Evolutionary conservation across 225 moss, liverwort and hornwort genomes (phyloP), one percentile per base, ranked within the genome.

Genomic region (Marchantia paleacea): DNA sequence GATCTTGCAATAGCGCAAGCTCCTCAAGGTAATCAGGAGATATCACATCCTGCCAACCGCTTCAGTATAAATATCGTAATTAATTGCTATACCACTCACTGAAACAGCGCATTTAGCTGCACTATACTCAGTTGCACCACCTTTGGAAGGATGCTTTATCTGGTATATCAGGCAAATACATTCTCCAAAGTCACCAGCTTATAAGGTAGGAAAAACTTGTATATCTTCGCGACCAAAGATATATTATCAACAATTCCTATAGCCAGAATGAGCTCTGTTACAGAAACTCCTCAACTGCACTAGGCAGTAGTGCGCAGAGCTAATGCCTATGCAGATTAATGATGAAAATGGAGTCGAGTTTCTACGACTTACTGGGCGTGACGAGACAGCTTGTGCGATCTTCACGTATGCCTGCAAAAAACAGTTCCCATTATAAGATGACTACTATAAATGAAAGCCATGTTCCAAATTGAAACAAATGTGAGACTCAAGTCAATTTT

Each of bases 301-400:
- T 61, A 61, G 62, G 24, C n/a, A 62, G 7, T 62, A 62, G 10
- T 9, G n/a, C 8, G 22, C 10, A 24, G 0, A 0, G 9, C 62
- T 18, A 62, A 22, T 19, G 62, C 7, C 19, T 60, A 5, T 39
- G 39, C 39, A 19, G 12, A 60, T n/a, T 62, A 3, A 62, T 7
- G 62, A 19, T 62, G 39, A 30, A 12, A 19, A 72, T 10, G 11
- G 22, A 49, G 4, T 51, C n/a, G 51, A 10, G 62, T n/a, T 73
- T 10, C 57, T 62, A 84, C 14, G 10, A 79, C 91, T 92, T 84
- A 96, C 95, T 83, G 93, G 96, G 18, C 94, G 88, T 30, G 94
- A 92, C 62, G 96, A 96, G 16, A 96, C 96, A 53, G 94, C 96
- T 81, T 94, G 96, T 12, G 94, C 96, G 70, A 96, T 94, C 80